Percentiles rank a stretch among this genome's conserved stretches.
Conservation (phyloP, 345 rosid genomes). For the Gossypium ekmanianum region DNA sequence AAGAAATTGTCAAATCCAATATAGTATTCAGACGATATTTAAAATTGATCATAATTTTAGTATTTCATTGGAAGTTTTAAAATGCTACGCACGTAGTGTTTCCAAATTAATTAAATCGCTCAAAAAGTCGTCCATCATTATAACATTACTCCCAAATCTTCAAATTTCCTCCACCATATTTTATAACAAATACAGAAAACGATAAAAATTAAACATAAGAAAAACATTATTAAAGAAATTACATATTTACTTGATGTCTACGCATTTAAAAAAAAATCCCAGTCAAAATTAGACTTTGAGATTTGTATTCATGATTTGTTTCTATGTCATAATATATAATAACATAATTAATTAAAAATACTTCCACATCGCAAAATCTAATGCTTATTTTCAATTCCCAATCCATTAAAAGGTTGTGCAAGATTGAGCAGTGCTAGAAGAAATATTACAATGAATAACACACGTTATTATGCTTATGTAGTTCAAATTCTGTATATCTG, state of each 20-base stretch:
- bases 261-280: neutral
- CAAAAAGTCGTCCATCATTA: neutral
- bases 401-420: neutral
- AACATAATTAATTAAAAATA: too few species aligned
- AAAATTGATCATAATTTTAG: neutral
- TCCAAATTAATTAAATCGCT: neutral
- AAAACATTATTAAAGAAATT: too few species aligned
- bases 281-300: neutral
- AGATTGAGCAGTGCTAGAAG: too few species aligned
- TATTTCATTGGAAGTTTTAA: neutral
- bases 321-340: too few species aligned
- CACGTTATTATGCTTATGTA: too few species aligned
- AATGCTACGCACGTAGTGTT: neutral
- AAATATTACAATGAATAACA: too few species aligned
- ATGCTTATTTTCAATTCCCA: neutral
- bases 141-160: neutral
- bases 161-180: neutral
- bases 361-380: too few species aligned
- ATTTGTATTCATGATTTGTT: too few species aligned
- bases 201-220: too few species aligned
- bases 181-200: too few species aligned
- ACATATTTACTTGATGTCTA: neutral
- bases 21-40: neutral
- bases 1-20: neutral
- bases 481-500: too few species aligned